Percentiles rank a stretch among this genome's conserved stretches.
Evolutionary conservation across 371 early-diverging fungal genomes (phyloP).

Genomic region (Syncephalastrum racemosum): DNA sequence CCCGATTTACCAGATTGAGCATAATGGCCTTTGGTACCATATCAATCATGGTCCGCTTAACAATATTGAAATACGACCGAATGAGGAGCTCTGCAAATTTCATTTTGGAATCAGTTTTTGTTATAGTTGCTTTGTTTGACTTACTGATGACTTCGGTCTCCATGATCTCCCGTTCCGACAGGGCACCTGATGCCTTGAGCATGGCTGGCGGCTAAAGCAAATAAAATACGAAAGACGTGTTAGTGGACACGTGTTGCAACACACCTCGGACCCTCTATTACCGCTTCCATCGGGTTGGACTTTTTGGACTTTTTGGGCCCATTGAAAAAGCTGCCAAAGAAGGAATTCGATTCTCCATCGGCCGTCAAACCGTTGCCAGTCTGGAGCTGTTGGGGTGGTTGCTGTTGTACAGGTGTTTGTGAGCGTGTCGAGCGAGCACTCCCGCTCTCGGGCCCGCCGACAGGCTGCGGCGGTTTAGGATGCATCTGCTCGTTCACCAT

Average conservation of each 20-base stretch:
- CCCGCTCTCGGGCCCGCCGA: constrained; percentile 29
- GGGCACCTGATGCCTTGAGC: constrained; percentile 91
- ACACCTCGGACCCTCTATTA: constrained; percentile 30
- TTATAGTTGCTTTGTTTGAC: constrained; percentile 18
- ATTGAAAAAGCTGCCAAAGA: constrained; percentile 96
- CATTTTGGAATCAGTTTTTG: background rate
- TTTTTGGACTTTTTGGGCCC: constrained; percentile 75
- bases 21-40: constrained; percentile 99
- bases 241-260: no score
- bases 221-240: background rate
- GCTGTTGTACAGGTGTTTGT: constrained; percentile 3
- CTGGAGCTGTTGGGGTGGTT: constrained; percentile 1
- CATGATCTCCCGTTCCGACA: constrained; percentile 95
- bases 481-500: constrained; percentile 87
- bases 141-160: constrained; percentile 97
- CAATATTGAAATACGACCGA: constrained; percentile 95
- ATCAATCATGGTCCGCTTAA: constrained; percentile 97
- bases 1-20: constrained; percentile 90
- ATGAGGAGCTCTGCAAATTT: constrained; percentile 78
- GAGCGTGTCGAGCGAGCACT: constrained; percentile 24
- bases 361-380: background rate
- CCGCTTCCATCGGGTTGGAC: constrained; percentile 68
- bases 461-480: constrained; percentile 53
- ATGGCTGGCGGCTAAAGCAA: constrained; percentile 81
- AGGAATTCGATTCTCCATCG: constrained; percentile 54